A percentile compares a stretch with the other conserved stretches of the same genome.
phyloP scores from a whole-genome alignment of 441 rosid genomes.

The Erodium trifolium region DNA sequence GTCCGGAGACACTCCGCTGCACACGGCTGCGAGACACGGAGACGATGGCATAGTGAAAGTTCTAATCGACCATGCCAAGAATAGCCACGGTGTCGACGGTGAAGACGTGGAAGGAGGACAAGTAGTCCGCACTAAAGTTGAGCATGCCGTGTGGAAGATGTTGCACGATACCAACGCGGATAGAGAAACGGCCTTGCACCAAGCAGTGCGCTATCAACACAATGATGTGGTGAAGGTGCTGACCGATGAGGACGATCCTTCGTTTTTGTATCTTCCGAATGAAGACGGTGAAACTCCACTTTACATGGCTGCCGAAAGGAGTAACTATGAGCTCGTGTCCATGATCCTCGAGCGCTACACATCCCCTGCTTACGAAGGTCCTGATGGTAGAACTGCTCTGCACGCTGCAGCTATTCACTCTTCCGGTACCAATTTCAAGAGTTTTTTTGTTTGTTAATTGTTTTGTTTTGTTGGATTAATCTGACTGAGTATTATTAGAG shows the following conservation, averaged over 20 bases:
- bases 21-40: constrained; percentile 22
- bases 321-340: not conserved
- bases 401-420: constrained; percentile 20
- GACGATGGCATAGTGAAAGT: not conserved
- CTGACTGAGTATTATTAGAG: too few relatives aligned
- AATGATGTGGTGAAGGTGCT: constrained; percentile 12
- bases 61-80: constrained; percentile 6
- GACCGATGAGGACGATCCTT: constrained; percentile 7
- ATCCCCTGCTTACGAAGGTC: constrained; percentile 13
- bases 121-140: too few relatives aligned
- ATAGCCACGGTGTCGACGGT: not conserved
- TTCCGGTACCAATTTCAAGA: too few relatives aligned
- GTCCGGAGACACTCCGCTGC: constrained; percentile 20
- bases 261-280: constrained; percentile 5
- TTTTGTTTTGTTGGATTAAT: too few relatives aligned
- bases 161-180: constrained; percentile 3
- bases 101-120: not conserved
- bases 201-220: constrained; percentile 18
- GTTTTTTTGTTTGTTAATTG: too few relatives aligned
- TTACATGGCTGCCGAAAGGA: constrained; percentile 19
- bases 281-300: constrained; percentile 22
- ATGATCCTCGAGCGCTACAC: not conserved
- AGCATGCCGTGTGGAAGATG: constrained; percentile 6
- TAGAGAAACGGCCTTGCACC: constrained; percentile 21
- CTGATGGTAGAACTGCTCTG: constrained; percentile 22